Percentiles rank a stretch among this genome's conserved stretches.
Conservation (phyloP, 192 early-diverging fungal species). For the Thamnidium elegans region DNA sequence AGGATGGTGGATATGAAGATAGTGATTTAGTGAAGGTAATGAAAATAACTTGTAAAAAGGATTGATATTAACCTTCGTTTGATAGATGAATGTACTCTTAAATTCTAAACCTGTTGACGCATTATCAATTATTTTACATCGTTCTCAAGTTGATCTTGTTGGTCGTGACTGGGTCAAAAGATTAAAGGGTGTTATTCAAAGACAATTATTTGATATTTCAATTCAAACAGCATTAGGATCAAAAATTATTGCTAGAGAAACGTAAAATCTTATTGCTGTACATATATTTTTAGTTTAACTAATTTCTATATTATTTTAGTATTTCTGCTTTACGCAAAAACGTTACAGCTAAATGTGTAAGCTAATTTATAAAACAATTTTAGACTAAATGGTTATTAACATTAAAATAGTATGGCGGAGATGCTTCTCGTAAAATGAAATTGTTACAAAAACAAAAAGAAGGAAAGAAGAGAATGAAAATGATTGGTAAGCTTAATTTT, state of each 20-base stretch:
- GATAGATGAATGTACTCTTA: slow-evolving; percentile 78
- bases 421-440: slow-evolving; percentile 97
- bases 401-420: slow-evolving; percentile 79
- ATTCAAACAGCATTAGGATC: slow-evolving; percentile 88
- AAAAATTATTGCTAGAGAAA: slow-evolving; percentile 84
- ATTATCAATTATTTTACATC: slow-evolving; percentile 84
- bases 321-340: slow-evolving; percentile 88
- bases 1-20: slow-evolving; percentile 82
- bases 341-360: slow-evolving; percentile 91
- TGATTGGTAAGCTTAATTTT: slow-evolving; percentile 49
- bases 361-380: slow-evolving; percentile 25
- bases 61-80: neutral
- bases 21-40: slow-evolving; percentile 84
- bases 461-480: slow-evolving; percentile 92
- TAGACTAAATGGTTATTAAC: neutral
- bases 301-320: slow-evolving; percentile 25
- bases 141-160: slow-evolving; percentile 59
- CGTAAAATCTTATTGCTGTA: slow-evolving; percentile 33
- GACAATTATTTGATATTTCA: slow-evolving; percentile 92
- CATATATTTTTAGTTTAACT: neutral
- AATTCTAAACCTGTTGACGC: slow-evolving; percentile 93
- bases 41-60: neutral
- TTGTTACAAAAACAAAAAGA: slow-evolving; percentile 92
- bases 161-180: slow-evolving; percentile 82
- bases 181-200: slow-evolving; percentile 75